Evolutionary conservation across 2,329 filamentous ascomycete genomes (phyloP).

Genomic region (Daldinia sp.): DNA sequence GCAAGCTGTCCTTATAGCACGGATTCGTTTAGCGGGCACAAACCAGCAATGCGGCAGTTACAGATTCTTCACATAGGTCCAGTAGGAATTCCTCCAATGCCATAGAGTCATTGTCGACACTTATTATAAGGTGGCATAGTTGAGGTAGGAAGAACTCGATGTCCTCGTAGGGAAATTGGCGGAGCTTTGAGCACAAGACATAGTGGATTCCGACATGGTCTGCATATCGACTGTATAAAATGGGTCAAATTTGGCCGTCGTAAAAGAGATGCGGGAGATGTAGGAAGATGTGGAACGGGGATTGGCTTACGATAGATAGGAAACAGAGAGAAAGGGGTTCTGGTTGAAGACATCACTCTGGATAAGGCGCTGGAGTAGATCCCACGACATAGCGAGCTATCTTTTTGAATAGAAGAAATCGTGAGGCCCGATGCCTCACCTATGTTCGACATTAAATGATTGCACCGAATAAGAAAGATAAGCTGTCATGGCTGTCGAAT

Average conservation of each 20-base stretch:
- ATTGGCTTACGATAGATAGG: constrained; percentile 80
- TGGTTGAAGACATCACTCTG: constrained; percentile 95
- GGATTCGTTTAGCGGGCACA: constrained; percentile 47
- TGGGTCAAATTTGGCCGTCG: constrained; percentile 21
- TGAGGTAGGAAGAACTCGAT: constrained; percentile 92
- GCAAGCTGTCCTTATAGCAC: constrained; percentile 35
- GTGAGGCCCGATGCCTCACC: constrained; percentile 47
- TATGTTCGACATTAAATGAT: constrained; percentile 42
- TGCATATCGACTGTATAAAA: constrained; percentile 74
- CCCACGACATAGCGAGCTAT: constrained; percentile 74
- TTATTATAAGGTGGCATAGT: constrained; percentile 87
- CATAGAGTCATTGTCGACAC: constrained; percentile 91
- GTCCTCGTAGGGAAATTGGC: constrained; percentile 88
- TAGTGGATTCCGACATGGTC: constrained; percentile 91
- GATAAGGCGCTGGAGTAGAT: constrained; percentile 88
- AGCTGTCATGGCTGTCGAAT: constrained; percentile 45
- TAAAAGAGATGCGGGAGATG: constrained; percentile 5
- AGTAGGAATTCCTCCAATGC: constrained; percentile 87
- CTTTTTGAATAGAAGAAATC: constrained; percentile 41
- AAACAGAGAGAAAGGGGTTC: constrained; percentile 87
- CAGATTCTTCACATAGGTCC: constrained; percentile 86
- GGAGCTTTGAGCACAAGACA: constrained; percentile 86
- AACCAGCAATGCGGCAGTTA: constrained; percentile 83
- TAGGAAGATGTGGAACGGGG: constrained; percentile 29
- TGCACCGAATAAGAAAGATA: constrained; percentile 31